These are phyloP conservation scores for Colletotrichum lentis DNA, from an alignment of 2,329 filamentous ascomycete genomes.

Conservation along the genomic window DNA sequence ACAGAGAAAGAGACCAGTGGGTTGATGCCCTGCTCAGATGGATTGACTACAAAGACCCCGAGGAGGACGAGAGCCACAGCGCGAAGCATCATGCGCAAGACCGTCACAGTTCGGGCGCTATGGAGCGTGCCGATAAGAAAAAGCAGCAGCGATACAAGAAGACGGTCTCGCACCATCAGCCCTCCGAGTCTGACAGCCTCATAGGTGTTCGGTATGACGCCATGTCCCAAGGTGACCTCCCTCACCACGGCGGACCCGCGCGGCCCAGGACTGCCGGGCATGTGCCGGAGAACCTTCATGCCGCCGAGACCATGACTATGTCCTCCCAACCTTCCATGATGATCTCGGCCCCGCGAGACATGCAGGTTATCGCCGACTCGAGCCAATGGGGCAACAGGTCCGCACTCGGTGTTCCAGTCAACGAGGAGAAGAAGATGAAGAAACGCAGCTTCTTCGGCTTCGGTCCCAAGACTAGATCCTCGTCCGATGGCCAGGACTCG, in stretches of 20 bases:
- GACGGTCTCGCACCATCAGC: slow-evolving; percentile 49
- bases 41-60: slow-evolving; percentile 76
- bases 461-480: slow-evolving; percentile 66
- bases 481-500: slow-evolving; percentile 66
- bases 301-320: slow-evolving; percentile 43
- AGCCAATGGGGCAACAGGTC: slow-evolving; percentile 86
- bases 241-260: slow-evolving; percentile 51
- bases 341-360: slow-evolving; percentile 90
- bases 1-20: slow-evolving; percentile 91
- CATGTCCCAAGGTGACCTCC: slow-evolving; percentile 61
- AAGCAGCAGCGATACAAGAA: slow-evolving; percentile 48
- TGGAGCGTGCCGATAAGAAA: slow-evolving; percentile 39
- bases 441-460: slow-evolving; percentile 82
- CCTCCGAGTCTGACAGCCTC: slow-evolving; percentile 55
- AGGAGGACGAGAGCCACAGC: slow-evolving; percentile 59
- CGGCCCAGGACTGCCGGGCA: slow-evolving; percentile 50
- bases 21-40: slow-evolving; percentile 89
- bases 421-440: slow-evolving; percentile 80
- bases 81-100: slow-evolving; percentile 50
- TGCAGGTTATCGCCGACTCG: slow-evolving; percentile 81
- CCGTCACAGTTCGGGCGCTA: slow-evolving; percentile 49
- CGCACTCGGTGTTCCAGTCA: slow-evolving; percentile 56
- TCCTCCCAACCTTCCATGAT: slow-evolving; percentile 54
- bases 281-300: slow-evolving; percentile 47
- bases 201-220: slow-evolving; percentile 68